These are phyloP conservation scores for Monilinia fructigena DNA, from an alignment of 2,329 filamentous ascomycete species.

Conservation along the genomic window DNA sequence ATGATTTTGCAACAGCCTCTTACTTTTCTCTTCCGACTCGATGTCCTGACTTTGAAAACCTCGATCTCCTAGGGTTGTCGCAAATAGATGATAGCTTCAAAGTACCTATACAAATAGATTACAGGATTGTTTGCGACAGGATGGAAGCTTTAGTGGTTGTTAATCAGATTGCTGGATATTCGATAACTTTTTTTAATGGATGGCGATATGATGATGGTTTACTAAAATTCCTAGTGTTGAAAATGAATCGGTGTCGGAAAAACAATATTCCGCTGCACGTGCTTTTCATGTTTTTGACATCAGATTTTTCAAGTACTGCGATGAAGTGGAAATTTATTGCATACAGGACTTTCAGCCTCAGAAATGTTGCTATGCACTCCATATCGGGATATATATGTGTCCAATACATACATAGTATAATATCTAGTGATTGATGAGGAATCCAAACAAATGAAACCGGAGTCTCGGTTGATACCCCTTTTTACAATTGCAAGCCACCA, in stretches of 20 bases:
- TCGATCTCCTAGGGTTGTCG: neutral
- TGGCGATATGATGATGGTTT: slow-evolving; percentile 22
- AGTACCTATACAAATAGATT: neutral
- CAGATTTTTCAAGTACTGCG: neutral
- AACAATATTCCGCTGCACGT: slow-evolving; percentile 7
- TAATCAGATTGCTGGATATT: neutral
- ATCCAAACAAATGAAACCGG: neutral
- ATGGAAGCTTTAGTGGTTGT: neutral
- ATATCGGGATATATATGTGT: neutral
- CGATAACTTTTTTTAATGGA: slow-evolving; percentile 12
- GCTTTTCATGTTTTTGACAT: neutral
- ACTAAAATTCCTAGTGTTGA: slow-evolving; percentile 16
- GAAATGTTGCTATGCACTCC: neutral
- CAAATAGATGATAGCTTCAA: neutral
- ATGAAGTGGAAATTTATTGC: neutral
- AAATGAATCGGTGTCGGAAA: slow-evolving; percentile 5
- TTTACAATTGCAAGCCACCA: neutral
- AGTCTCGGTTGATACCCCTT: neutral
- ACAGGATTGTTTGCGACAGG: neutral
- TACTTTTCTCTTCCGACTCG: neutral
- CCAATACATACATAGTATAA: neutral
- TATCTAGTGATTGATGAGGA: neutral
- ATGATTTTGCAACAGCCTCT: slow-evolving; percentile 25
- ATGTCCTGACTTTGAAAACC: neutral
- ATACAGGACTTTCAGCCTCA: neutral